A percentile compares a stretch with the other conserved stretches of the same genome.
These are phyloP conservation scores for Castanea crenata DNA, from an alignment of 306 rosid species.

Conservation along the genomic window DNA sequence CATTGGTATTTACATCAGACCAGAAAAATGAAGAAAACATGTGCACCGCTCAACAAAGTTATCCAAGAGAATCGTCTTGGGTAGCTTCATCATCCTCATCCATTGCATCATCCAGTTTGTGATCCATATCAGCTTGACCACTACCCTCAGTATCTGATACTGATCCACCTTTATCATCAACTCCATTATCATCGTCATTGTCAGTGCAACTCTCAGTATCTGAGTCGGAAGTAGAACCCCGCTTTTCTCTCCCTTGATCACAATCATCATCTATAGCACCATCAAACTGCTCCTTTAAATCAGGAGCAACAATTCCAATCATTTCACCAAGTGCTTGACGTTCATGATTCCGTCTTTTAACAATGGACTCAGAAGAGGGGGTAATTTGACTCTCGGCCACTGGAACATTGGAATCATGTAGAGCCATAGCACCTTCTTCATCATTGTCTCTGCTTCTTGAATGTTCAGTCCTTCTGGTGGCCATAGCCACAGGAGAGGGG, in stretches of 20 bases:
- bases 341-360: constrained; percentile 41
- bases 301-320: constrained; percentile 92
- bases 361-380: constrained; percentile 36
- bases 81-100: constrained; percentile 69
- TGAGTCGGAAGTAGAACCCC: constrained; percentile 35
- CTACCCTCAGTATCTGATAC: constrained; percentile 63
- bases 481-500: constrained; percentile 26
- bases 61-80: constrained; percentile 56
- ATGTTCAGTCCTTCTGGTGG: constrained; percentile 7
- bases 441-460: constrained; percentile 45
- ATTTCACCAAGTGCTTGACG: constrained; percentile 72
- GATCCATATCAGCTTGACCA: constrained; percentile 40
- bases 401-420: constrained; percentile 45
- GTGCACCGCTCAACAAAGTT: neutral
- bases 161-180: constrained; percentile 32
- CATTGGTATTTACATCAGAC: constrained; percentile 14
- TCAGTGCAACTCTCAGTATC: constrained; percentile 57
- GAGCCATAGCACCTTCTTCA: constrained; percentile 42
- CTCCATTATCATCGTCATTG: constrained; percentile 32
- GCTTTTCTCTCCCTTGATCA: constrained; percentile 33
- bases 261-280: constrained; percentile 33
- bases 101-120: constrained; percentile 52
- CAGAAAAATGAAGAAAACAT: neutral
- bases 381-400: constrained; percentile 68
- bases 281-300: constrained; percentile 64